These are phyloP conservation scores for Hyaloscypha finlandica DNA, from an alignment of 495 filamentous ascomycete species.

Conservation along the genomic window DNA sequence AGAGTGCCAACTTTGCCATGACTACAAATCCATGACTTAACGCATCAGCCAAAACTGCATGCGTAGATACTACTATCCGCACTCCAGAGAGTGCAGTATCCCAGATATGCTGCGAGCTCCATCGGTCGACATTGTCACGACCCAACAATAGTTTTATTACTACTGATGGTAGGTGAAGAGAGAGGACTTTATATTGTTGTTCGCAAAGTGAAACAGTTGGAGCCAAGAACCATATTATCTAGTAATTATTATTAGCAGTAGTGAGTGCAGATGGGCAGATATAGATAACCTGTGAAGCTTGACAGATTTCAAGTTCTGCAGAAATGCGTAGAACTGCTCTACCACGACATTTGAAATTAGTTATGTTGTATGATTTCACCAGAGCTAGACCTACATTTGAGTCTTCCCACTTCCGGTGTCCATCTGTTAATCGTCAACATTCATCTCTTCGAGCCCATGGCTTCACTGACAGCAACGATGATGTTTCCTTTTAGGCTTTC, in stretches of 20 bases:
- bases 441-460: background rate
- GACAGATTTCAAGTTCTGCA: constrained; percentile 9
- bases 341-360: background rate
- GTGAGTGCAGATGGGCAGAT: background rate
- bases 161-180: constrained; percentile 59
- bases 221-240: constrained; percentile 83
- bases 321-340: constrained; percentile 13
- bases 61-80: constrained; percentile 75
- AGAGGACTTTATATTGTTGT: constrained; percentile 70
- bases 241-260: background rate
- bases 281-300: constrained; percentile 4
- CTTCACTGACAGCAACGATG: constrained; percentile 11
- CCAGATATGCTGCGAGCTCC: constrained; percentile 73
- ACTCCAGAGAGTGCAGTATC: constrained; percentile 66
- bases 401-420: constrained; percentile 17
- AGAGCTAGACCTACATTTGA: constrained; percentile 11
- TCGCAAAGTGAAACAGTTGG: constrained; percentile 72
- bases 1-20: constrained; percentile 62
- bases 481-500: constrained; percentile 20
- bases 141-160: constrained; percentile 66
- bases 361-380: background rate
- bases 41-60: constrained; percentile 75
- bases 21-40: constrained; percentile 76
- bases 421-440: constrained; percentile 9
- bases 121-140: constrained; percentile 68